A percentile compares a stretch with the other conserved stretches of the same genome.
Conservation (phyloP, 1,139 yeast species). For the Taphrina flavorubra region DNA sequence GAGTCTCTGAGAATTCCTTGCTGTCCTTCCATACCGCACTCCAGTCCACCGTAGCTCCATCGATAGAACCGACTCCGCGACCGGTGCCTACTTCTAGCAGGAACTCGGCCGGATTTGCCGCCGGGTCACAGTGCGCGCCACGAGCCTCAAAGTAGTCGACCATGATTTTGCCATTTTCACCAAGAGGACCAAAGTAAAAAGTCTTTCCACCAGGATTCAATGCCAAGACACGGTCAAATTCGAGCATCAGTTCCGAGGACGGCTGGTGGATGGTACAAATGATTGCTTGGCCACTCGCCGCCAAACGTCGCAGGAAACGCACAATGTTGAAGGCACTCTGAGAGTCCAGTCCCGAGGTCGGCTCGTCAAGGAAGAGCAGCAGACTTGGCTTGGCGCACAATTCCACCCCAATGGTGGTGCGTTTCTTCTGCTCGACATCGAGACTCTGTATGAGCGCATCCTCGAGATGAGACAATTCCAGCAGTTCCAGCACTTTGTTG, state of each 20-base stretch:
- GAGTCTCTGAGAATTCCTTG: slow-evolving; percentile 58
- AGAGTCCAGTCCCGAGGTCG: slow-evolving; percentile 90
- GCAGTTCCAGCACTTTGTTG: slow-evolving; percentile 68
- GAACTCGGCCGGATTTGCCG: slow-evolving; percentile 83
- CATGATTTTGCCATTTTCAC: slow-evolving; percentile 64
- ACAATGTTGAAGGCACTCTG: slow-evolving; percentile 90
- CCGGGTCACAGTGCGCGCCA: slow-evolving; percentile 70
- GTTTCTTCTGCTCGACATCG: slow-evolving; percentile 84
- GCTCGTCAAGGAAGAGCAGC: slow-evolving; percentile 82
- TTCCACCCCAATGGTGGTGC: slow-evolving; percentile 84
- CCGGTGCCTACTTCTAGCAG: slow-evolving; percentile 74
- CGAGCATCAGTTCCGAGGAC: slow-evolving; percentile 74
- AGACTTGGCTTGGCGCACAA: slow-evolving; percentile 85
- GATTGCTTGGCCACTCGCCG: slow-evolving; percentile 80
- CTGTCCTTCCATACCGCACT: slow-evolving; percentile 70
- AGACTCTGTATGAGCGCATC: slow-evolving; percentile 84
- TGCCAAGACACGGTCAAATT: slow-evolving; percentile 75
- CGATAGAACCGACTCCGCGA: slow-evolving; percentile 74
- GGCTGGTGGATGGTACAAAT: slow-evolving; percentile 85
- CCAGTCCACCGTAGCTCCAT: slow-evolving; percentile 65
- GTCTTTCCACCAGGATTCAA: slow-evolving; percentile 77
- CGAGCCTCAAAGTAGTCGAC: slow-evolving; percentile 70
- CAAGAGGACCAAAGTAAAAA: slow-evolving; percentile 81
- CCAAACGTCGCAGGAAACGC: slow-evolving; percentile 73
- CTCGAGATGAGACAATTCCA: slow-evolving; percentile 75